A percentile compares a stretch with the other conserved stretches of the same genome.
These are phyloP conservation scores for Verruconis gallopava DNA, from an alignment of 2,329 filamentous ascomycete species.

Conservation along the genomic window DNA sequence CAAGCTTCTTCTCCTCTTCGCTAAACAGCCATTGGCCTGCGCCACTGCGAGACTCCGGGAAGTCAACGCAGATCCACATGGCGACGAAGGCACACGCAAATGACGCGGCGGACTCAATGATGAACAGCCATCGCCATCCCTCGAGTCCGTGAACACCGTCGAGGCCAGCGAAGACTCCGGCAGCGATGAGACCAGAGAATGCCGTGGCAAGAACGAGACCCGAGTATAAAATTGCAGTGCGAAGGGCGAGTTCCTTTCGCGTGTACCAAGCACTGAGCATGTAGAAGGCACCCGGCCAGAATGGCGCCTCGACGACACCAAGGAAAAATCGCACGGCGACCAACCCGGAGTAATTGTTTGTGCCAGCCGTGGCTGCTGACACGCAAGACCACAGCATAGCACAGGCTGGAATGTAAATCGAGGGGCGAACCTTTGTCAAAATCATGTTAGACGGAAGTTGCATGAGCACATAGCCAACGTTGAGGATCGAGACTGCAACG, in stretches of 20 bases:
- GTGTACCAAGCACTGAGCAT: slow-evolving; percentile 26
- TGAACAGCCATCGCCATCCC: slow-evolving; percentile 32
- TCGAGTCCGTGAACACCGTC: slow-evolving; percentile 27
- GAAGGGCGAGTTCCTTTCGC: slow-evolving; percentile 24
- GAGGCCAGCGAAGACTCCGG: slow-evolving; percentile 22
- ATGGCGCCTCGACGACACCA: slow-evolving; percentile 24
- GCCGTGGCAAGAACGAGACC: slow-evolving; percentile 27
- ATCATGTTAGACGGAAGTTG: slow-evolving; percentile 26
- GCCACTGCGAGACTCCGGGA: slow-evolving; percentile 6
- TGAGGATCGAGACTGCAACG: slow-evolving; percentile 48
- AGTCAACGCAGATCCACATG: slow-evolving; percentile 11
- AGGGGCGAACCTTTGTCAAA: slow-evolving; percentile 17
- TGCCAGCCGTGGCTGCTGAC: slow-evolving; percentile 22
- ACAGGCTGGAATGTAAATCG: slow-evolving; percentile 19
- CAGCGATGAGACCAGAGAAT: slow-evolving; percentile 30
- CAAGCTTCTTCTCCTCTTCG: slow-evolving; percentile 6
- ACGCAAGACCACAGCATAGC: slow-evolving; percentile 29
- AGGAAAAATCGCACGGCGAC: slow-evolving; percentile 25
- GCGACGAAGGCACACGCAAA: slow-evolving; percentile 22
- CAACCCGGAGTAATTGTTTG: slow-evolving; percentile 24
- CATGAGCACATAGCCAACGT: slow-evolving; percentile 27
- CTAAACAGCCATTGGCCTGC: slow-evolving; percentile 4
- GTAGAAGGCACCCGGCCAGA: slow-evolving; percentile 23
- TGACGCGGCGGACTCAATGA: slow-evolving; percentile 28
- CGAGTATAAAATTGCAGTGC: slow-evolving; percentile 26